A percentile compares a stretch with the other conserved stretches of the same genome.
Conservation (phyloP, 2,329 filamentous ascomycete genomes). For the Cytospora piceicola region DNA sequence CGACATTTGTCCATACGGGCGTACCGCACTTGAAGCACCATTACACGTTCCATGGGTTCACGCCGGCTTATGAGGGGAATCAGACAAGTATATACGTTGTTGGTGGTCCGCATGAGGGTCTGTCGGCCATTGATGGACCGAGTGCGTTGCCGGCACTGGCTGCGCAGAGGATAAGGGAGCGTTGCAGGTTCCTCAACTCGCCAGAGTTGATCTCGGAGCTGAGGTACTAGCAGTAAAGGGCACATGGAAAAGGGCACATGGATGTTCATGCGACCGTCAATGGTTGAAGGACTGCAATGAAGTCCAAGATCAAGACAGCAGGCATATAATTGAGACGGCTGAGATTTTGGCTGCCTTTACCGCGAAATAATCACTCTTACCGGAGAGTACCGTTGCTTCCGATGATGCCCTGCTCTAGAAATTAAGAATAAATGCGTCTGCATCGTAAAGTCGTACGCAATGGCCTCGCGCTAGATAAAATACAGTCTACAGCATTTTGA, state of each 20-base stretch:
- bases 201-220: constrained; percentile 48
- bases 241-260: too few species aligned
- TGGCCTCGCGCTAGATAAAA: too few species aligned
- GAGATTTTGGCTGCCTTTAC: too few species aligned
- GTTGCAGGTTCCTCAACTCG: constrained; percentile 52
- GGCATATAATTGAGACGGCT: too few species aligned
- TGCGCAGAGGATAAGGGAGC: constrained; percentile 48
- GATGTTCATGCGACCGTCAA: not conserved
- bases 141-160: constrained; percentile 41
- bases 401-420: too few species aligned
- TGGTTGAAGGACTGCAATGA: too few species aligned
- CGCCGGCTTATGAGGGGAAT: constrained; percentile 41
- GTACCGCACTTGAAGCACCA: constrained; percentile 38
- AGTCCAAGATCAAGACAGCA: too few species aligned
- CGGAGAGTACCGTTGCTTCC: too few species aligned
- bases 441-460: too few species aligned
- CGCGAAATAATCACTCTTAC: too few species aligned
- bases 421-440: too few species aligned
- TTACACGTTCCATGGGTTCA: constrained; percentile 48
- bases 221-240: constrained; percentile 44
- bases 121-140: constrained; percentile 45
- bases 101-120: constrained; percentile 49
- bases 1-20: constrained; percentile 48
- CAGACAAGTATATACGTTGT: constrained; percentile 46
- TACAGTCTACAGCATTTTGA: too few species aligned